Percentiles rank a stretch among this genome's conserved stretches.
These are phyloP conservation scores for Panicum virgatum DNA, from an alignment of 202 grass and related monocot genomes.

Conservation along the genomic window DNA sequence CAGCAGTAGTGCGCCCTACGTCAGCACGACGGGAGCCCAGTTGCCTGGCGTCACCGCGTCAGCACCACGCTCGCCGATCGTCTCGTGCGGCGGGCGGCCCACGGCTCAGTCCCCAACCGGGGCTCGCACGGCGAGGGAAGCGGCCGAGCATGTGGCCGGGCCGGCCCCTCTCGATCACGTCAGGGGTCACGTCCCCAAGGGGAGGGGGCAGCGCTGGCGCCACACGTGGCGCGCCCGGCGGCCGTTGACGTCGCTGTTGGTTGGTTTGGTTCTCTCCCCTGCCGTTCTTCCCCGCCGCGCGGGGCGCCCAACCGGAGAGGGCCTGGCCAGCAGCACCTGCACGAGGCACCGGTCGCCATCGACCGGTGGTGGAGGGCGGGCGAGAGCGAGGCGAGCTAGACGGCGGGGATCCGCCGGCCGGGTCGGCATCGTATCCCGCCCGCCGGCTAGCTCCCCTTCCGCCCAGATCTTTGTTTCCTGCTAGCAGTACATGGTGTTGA, in stretches of 20 bases:
- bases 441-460: neutral
- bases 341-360: neutral
- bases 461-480: neutral
- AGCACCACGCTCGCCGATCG: neutral
- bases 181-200: neutral
- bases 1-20: neutral
- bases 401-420: neutral
- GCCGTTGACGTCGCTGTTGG: constrained; percentile 50
- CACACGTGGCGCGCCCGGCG: constrained; percentile 27
- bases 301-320: neutral
- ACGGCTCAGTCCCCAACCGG: neutral
- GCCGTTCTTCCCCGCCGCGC: neutral
- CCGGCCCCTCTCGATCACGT: neutral
- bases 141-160: neutral
- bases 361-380: neutral
- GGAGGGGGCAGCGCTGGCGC: neutral
- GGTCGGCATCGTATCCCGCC: neutral
- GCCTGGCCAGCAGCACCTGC: neutral
- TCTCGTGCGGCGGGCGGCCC: neutral
- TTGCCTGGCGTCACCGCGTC: constrained; percentile 38
- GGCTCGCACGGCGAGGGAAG: neutral
- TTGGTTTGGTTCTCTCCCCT: neutral
- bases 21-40: constrained; percentile 11
- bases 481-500: neutral
- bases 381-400: neutral